Evolutionary conservation across 2,329 filamentous ascomycete genomes (phyloP).

Genomic region (Nothophoma quercina): DNA sequence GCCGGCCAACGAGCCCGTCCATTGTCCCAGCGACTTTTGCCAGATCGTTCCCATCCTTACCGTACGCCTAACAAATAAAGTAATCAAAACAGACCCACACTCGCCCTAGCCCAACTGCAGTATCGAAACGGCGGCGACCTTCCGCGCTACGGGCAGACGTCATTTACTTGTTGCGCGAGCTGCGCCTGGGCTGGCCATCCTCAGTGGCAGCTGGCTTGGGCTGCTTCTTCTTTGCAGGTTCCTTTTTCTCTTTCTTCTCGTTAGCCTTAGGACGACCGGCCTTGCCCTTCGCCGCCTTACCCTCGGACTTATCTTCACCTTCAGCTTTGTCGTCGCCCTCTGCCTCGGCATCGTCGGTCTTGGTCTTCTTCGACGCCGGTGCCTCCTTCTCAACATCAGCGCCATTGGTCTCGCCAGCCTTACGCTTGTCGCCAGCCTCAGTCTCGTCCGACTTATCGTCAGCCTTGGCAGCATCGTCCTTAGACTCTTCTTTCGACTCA

Average conservation of each 20-base stretch:
- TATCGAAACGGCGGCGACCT: not conserved
- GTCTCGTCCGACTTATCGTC: slow-evolving; percentile 29
- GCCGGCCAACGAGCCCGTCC: not conserved
- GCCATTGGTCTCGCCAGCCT: slow-evolving; percentile 35
- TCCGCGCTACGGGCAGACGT: not conserved
- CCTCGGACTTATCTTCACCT: slow-evolving; percentile 32
- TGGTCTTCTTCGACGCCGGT: slow-evolving; percentile 32
- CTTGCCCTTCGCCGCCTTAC: slow-evolving; percentile 46
- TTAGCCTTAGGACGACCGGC: slow-evolving; percentile 54
- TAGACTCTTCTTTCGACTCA: slow-evolving; percentile 23
- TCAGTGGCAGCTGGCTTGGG: slow-evolving; percentile 60
- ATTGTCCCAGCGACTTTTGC: not conserved
- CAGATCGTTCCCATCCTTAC: not conserved
- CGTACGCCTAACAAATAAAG: slow-evolving; percentile 2
- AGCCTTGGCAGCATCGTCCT: slow-evolving; percentile 15
- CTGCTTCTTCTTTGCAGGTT: slow-evolving; percentile 52
- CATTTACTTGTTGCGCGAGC: slow-evolving; percentile 49
- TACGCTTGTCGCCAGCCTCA: slow-evolving; percentile 48
- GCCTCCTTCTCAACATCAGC: slow-evolving; percentile 35
- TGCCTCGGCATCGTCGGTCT: slow-evolving; percentile 31
- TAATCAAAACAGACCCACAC: not conserved
- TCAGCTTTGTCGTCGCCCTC: slow-evolving; percentile 40
- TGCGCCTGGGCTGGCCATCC: slow-evolving; percentile 57
- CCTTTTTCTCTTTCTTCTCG: slow-evolving; percentile 52
- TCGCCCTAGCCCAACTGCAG: not conserved